Evolutionary conservation across 768 basidiomycete genomes (phyloP), one percentile per base, ranked within the genome.

Genomic region (Leccinum variicolor): DNA sequence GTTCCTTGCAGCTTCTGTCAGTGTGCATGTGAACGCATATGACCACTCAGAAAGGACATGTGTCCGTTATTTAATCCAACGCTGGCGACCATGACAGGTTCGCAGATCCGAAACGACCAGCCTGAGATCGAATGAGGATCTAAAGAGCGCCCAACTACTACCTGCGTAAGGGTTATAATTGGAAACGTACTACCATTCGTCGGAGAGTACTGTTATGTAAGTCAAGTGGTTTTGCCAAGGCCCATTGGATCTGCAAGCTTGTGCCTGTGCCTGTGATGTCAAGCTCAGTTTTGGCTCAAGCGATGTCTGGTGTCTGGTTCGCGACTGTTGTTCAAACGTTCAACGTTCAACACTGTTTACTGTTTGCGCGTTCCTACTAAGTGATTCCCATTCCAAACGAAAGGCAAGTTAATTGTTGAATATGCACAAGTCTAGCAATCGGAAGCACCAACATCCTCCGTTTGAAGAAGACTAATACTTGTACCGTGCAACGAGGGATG

Each of bases 211-310:
- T 19, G 19, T 21, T 46, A 31, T 31, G 31, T 13, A 48, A 21
- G 55, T 31, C 19, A 43, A 45, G 31, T 46, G 19, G 45, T 15
- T 23, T 23, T 13, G 29, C 29, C 11, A 29, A 2, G 34, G 21
- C 3, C 5, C 19, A 26, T 41, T 43, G 11, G 51, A 51, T 48
- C 46, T 53, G 51, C 43, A 19, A 34, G 46, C 31, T 17, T n/a
- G 33, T 29, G 23, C 29, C 29, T 55, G 55, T 56, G 39, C 53
- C 57, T 54, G 54, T 51, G 51, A 61, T 55, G 55, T 60, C 49
- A 53, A 31, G 43, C 21, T 33, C 36, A 9, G 10, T 43, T 53
- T 52, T 34, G 65, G 62, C 13, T 45, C 21, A 45, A 21, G 43
- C 19, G 5, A 41, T 55, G 21, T 51, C 31, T 23, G 6, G 50